phyloP scores from a whole-genome alignment of 352 stramenopile species.

The Phytopythium cucurbitacearum region DNA sequence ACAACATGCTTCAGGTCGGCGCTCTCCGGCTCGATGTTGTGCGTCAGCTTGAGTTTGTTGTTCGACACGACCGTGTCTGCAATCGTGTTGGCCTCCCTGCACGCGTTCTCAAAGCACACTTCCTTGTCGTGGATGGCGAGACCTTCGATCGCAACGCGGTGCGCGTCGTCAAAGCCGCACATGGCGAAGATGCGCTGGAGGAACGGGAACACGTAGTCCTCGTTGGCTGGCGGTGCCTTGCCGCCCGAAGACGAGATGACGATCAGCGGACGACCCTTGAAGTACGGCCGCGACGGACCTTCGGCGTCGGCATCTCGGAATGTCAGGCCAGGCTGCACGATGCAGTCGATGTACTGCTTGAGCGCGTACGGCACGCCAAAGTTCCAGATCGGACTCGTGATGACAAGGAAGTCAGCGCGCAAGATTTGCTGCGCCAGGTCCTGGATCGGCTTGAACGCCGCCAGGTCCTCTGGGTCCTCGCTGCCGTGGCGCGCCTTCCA shows the following conservation, averaged over 20 bases:
- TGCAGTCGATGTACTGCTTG: slow-evolving; percentile 84
- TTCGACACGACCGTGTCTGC: slow-evolving; percentile 51
- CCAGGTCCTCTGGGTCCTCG: slow-evolving; percentile 46
- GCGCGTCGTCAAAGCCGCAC: slow-evolving; percentile 63
- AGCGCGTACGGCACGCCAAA: slow-evolving; percentile 73
- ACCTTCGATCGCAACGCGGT: slow-evolving; percentile 60
- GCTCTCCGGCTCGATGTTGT: slow-evolving; percentile 20
- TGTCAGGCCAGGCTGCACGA: slow-evolving; percentile 64
- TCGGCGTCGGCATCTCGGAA: slow-evolving; percentile 63
- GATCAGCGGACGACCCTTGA: slow-evolving; percentile 54
- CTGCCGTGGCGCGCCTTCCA: slow-evolving; percentile 65
- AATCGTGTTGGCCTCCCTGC: slow-evolving; percentile 49
- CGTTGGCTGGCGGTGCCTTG: slow-evolving; percentile 43
- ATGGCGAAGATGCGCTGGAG: slow-evolving; percentile 73
- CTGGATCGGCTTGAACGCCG: slow-evolving; percentile 64
- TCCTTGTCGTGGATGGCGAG: slow-evolving; percentile 67
- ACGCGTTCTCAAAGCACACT: slow-evolving; percentile 48
- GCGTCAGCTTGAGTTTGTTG: slow-evolving; percentile 47
- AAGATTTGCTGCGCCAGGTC: slow-evolving; percentile 57
- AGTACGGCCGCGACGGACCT: slow-evolving; percentile 52
- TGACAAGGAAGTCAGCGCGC: slow-evolving; percentile 66
- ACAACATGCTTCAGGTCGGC: not conserved
- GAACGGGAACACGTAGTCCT: slow-evolving; percentile 72
- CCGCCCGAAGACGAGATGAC: slow-evolving; percentile 74
- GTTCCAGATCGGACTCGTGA: slow-evolving; percentile 77